A percentile compares a stretch with the other conserved stretches of the same genome.
phyloP scores from a whole-genome alignment of 1,284 basidiomycete species.

The Rhodotorula sp. region DNA sequence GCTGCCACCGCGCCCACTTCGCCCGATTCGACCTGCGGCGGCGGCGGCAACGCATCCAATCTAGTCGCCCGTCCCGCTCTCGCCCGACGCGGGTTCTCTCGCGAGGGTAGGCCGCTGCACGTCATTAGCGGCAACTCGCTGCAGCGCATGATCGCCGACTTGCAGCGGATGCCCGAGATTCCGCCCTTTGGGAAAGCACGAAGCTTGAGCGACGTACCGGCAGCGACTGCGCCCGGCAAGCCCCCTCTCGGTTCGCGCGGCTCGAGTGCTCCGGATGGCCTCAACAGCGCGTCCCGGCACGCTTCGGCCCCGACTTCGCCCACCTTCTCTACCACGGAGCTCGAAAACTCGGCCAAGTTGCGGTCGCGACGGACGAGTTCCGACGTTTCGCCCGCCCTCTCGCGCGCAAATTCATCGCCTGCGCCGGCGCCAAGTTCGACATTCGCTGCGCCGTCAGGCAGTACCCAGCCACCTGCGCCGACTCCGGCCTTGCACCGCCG shows the following conservation, averaged over 20 bases:
- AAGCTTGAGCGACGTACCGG: slow-evolving; percentile 20
- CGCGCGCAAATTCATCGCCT: slow-evolving; percentile 14
- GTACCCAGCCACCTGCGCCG: slow-evolving; percentile 2
- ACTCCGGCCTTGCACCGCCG: not conserved
- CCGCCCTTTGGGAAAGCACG: slow-evolving; percentile 17
- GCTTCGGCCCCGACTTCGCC: slow-evolving; percentile 9
- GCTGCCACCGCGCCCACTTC: not conserved
- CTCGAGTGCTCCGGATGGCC: slow-evolving; percentile 19
- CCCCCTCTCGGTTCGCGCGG: slow-evolving; percentile 19
- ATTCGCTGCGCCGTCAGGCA: slow-evolving; percentile 4
- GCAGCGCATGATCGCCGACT: slow-evolving; percentile 37
- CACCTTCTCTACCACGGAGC: not conserved
- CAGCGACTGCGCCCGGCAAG: not conserved
- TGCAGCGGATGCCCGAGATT: slow-evolving; percentile 28
- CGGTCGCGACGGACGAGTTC: slow-evolving; percentile 2
- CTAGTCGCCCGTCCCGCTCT: not conserved
- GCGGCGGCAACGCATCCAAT: not conserved
- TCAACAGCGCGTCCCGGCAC: slow-evolving; percentile 2
- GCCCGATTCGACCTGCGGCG: not conserved
- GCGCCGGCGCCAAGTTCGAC: not conserved
- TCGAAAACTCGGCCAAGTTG: not conserved
- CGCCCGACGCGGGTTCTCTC: slow-evolving; percentile 4
- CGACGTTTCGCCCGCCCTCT: slow-evolving; percentile 9
- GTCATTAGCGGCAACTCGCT: slow-evolving; percentile 36
- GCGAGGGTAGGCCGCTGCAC: slow-evolving; percentile 21